Evolutionary conservation across 192 early-diverging fungal species (phyloP), one percentile per base, ranked within the genome.

Genomic region (Backusella liffmaniae): DNA sequence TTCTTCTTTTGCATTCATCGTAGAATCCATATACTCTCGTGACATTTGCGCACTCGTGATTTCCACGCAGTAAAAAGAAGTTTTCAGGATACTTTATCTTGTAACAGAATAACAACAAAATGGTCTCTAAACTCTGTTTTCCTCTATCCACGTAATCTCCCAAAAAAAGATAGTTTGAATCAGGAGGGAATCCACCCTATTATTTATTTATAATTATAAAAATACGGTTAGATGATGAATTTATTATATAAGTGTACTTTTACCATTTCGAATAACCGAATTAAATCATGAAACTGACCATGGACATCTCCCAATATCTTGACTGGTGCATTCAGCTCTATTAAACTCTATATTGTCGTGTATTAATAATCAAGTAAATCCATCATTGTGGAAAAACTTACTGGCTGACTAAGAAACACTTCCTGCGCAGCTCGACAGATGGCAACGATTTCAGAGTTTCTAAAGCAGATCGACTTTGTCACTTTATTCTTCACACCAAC

Each of bases 91-190:
- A 96, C 81, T 98, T 97, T 83, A 98, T 93, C 83, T 99, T 99
- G 87, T 95, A 99, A 81, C 93, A 94, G 71, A 99, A 91, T 70
- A 99, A 86, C 76, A 99, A 82, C 23, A 96, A 83, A 75, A 99
- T 99, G 9, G 97, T 99, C 82, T 99, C 97, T 65, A 99, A 86
- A 76, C 90, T 92, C 84, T 95, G 92, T 83, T 97, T 98, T 69
- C 97, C 97, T 42, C 97, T 91, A 86, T 99, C 97, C 23, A 99
- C 97, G 85, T 99, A 99, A 85, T 99, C 97, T 21, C 96, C 94
- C 30, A 98, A 74, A 79, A 97, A 98, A 78, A 97, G 84, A 83
- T 96, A 99, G 87, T 98, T 98, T 76, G 94, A 87, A 34, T 86
- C 81, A 1, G 96, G 96, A 49, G 97, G 97, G 80, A 94, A 97